Percentiles rank a stretch among this genome's conserved stretches.
Evolutionary conservation across 179 eudicot genomes (phyloP).

Genomic region (Vitellaria paradoxa): DNA sequence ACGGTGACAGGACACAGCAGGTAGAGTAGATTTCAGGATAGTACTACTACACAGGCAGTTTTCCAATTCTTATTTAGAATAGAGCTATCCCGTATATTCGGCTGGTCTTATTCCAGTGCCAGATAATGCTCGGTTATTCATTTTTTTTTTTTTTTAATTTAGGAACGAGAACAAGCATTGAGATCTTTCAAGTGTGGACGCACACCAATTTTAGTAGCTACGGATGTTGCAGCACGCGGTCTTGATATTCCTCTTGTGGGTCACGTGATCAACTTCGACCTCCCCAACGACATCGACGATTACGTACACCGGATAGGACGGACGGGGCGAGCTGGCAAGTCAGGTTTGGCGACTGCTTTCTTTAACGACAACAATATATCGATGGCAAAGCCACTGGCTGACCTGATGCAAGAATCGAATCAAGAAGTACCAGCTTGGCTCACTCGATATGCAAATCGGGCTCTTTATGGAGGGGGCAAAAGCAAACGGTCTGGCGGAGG

Average conservation of each 20-base stretch:
- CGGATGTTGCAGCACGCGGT: slow-evolving; percentile 63
- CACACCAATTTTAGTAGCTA: slow-evolving; percentile 52
- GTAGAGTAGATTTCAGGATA: slow-evolving; percentile 10
- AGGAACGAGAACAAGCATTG: slow-evolving; percentile 53
- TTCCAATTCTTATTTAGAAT: neutral
- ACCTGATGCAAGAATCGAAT: slow-evolving; percentile 52
- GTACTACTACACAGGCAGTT: neutral
- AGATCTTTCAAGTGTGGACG: slow-evolving; percentile 50
- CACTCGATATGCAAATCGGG: slow-evolving; percentile 38
- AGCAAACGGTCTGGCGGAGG: slow-evolving; percentile 40
- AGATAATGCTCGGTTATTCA: neutral
- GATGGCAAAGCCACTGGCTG: slow-evolving; percentile 43
- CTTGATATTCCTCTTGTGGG: slow-evolving; percentile 52
- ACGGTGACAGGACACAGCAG: slow-evolving; percentile 56
- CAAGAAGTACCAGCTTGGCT: slow-evolving; percentile 57
- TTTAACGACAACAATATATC: slow-evolving; percentile 43
- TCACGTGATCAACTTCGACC: slow-evolving; percentile 53
- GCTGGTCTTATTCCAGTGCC: neutral
- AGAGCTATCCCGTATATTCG: no score
- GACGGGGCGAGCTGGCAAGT: slow-evolving; percentile 57
- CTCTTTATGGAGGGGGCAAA: slow-evolving; percentile 40
- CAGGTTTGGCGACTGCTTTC: slow-evolving; percentile 54
- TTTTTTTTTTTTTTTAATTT: slow-evolving; percentile 3
- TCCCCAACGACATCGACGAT: slow-evolving; percentile 57
- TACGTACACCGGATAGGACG: slow-evolving; percentile 56